A percentile compares a stretch with the other conserved stretches of the same genome.
These are phyloP conservation scores for Cymbopogon citratus DNA, from an alignment of 176 grass and related monocot species.

Conservation along the genomic window DNA sequence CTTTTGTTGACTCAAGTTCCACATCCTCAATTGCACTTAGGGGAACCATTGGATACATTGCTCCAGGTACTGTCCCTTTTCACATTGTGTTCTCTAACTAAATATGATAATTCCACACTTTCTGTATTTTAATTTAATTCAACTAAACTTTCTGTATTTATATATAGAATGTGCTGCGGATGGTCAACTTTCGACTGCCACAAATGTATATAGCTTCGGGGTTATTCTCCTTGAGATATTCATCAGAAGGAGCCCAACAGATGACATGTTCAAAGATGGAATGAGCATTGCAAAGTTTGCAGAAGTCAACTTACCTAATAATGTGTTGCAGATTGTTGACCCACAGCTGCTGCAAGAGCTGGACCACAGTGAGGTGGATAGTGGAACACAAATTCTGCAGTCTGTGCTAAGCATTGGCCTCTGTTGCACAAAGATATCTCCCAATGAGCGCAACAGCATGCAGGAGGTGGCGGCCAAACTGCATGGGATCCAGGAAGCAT, in stretches of 20 bases:
- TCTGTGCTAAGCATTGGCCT: conserved; percentile 26
- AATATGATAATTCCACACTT: no score
- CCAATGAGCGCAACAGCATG: conserved; percentile 11
- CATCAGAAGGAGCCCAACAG: conserved; percentile 1
- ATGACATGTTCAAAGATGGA: conserved; percentile 22
- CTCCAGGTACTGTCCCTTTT: no score
- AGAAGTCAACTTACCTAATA: conserved; percentile 15
- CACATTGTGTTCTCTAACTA: no score
- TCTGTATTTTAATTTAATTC: no score
- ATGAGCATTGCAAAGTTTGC: conserved; percentile 17
- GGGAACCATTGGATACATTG: no score
- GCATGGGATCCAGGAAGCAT: neutral
- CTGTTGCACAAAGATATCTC: neutral
- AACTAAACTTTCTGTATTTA: no score
- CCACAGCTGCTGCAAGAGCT: conserved; percentile 15
- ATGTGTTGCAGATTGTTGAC: conserved; percentile 18
- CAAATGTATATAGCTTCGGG: conserved; percentile 27
- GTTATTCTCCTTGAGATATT: conserved; percentile 23
- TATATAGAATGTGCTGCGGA: conserved; percentile 10
- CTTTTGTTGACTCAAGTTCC: no score
- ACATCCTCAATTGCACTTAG: no score
- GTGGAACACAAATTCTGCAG: neutral
- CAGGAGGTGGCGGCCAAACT: conserved; percentile 13
- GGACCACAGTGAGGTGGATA: neutral
- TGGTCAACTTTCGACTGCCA: neutral